Conservation (phyloP, 768 basidiomycete genomes). For the Mycena alexandri region DNA sequence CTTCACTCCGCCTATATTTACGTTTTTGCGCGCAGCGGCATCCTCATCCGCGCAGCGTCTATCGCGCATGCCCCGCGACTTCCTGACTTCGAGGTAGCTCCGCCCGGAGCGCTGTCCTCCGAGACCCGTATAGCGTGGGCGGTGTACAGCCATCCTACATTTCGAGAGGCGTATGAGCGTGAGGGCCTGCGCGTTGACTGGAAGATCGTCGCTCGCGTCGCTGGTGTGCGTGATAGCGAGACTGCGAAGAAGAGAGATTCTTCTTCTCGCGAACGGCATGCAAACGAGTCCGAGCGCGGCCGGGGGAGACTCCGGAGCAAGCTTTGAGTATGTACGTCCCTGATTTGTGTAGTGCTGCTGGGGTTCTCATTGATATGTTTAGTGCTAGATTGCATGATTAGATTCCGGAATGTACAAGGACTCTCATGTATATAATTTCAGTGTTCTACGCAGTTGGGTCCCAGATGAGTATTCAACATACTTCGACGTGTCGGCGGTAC, state of each 20-base stretch:
- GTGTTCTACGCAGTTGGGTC: too few species aligned
- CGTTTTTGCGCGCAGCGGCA: constrained; percentile 48
- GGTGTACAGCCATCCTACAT: constrained; percentile 51
- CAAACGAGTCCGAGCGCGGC: too few species aligned
- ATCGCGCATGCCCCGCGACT: constrained; percentile 56
- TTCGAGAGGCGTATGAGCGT: constrained; percentile 53
- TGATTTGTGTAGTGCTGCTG: too few species aligned
- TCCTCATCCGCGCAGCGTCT: constrained; percentile 59
- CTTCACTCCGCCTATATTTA: not conserved
- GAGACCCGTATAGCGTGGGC: constrained; percentile 61
- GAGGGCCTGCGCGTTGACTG: constrained; percentile 54
- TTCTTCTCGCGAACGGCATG: not conserved
- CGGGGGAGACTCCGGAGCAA: not conserved
- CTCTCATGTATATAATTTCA: too few species aligned
- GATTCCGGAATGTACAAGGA: too few species aligned
- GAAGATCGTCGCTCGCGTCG: constrained; percentile 19
- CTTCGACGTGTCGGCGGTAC: too few species aligned
- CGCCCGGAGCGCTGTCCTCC: constrained; percentile 49
- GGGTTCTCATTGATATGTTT: too few species aligned
- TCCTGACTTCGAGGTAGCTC: constrained; percentile 59
- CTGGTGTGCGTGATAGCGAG: constrained; percentile 9
- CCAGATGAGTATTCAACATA: too few species aligned
- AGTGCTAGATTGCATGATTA: too few species aligned
- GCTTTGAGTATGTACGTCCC: not conserved
- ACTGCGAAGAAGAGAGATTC: not conserved